Evolutionary conservation across 2,329 filamentous ascomycete genomes (phyloP).

Genomic region (Colletotrichum graminicola): DNA sequence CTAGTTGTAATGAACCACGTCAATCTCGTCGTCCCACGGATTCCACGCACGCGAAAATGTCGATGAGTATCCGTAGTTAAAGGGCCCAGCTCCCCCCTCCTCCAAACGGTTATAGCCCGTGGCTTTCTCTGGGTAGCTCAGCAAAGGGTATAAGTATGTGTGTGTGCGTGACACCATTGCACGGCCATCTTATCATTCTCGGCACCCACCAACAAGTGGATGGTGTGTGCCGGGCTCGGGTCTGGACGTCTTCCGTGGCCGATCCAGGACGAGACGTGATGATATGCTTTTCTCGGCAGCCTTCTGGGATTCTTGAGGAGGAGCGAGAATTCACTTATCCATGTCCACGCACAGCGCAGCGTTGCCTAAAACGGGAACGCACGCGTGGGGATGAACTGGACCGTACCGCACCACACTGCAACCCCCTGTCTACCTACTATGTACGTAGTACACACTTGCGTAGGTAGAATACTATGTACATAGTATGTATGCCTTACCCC

Average conservation of each 20-base stretch:
- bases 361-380: conserved; percentile 35
- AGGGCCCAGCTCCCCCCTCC: not conserved
- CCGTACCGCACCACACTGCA: too few relatives aligned
- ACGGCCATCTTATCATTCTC: not conserved
- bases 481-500: not conserved
- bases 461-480: too few relatives aligned
- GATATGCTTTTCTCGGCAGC: conserved; percentile 30
- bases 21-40: not conserved
- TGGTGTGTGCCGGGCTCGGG: not conserved
- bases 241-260: not conserved
- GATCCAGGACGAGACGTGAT: not conserved
- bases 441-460: too few relatives aligned
- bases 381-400: conserved; percentile 36
- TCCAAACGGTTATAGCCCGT: not conserved
- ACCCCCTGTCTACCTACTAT: not conserved
- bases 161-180: not conserved
- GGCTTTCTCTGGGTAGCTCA: not conserved
- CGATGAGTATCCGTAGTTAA: not conserved
- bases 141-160: not conserved
- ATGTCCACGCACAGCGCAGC: conserved; percentile 7
- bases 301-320: not conserved
- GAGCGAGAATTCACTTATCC: conserved; percentile 1
- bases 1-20: not conserved
- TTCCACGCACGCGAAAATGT: not conserved
- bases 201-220: not conserved